Conservation (phyloP, 352 stramenopile species). For the Phytopythium chamaehyphon region DNA sequence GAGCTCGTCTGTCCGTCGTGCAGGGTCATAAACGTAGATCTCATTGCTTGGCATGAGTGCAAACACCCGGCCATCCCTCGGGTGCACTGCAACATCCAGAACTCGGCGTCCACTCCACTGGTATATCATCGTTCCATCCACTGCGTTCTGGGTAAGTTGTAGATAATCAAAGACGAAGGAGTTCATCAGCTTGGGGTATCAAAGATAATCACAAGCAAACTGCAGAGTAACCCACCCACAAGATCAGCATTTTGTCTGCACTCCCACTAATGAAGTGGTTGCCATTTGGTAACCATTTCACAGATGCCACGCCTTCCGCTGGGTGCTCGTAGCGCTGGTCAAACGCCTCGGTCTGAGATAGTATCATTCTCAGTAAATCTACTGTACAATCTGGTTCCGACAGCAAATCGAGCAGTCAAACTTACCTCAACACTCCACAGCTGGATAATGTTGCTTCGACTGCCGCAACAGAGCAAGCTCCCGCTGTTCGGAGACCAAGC, state of each 20-base stretch:
- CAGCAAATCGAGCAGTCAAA: not conserved
- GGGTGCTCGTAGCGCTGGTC: conserved; percentile 56
- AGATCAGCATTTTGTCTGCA: conserved; percentile 62
- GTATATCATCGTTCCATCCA: conserved; percentile 43
- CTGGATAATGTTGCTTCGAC: conserved; percentile 52
- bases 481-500: conserved; percentile 65
- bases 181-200: not conserved
- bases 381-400: not conserved
- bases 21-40: conserved; percentile 58
- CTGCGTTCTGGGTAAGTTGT: conserved; percentile 46
- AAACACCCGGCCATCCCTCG: conserved; percentile 45
- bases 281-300: conserved; percentile 55
- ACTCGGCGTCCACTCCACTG: conserved; percentile 66
- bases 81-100: conserved; percentile 58
- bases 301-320: conserved; percentile 35
- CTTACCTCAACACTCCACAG: conserved; percentile 54
- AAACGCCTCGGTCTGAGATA: conserved; percentile 38
- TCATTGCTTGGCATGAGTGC: conserved; percentile 52
- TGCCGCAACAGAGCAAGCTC: conserved; percentile 50
- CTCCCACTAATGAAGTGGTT: conserved; percentile 69
- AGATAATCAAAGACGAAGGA: too few species aligned
- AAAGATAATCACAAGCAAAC: not conserved
- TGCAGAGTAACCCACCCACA: conserved; percentile 49
- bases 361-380: not conserved
- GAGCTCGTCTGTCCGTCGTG: conserved; percentile 49